A percentile compares a stretch with the other conserved stretches of the same genome.
phyloP scores from a whole-genome alignment of 2,329 filamentous ascomycete genomes.

The Diaporthe caulivora region DNA sequence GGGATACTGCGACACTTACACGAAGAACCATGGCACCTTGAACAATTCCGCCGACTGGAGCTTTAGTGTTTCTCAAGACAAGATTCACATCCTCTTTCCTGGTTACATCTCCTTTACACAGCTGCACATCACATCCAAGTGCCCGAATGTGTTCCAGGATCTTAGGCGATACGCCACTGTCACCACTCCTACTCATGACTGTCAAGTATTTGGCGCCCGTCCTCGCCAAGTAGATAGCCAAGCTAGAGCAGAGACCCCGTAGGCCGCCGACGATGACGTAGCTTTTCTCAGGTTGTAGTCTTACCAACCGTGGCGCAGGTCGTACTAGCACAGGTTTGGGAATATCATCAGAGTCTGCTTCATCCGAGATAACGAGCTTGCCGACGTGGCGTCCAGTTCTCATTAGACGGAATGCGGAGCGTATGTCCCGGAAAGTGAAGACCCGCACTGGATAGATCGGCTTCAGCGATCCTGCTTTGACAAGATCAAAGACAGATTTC shows the following conservation, averaged over 20 bases:
- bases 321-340: too few species aligned
- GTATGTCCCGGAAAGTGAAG: slow-evolving; percentile 8
- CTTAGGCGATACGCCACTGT: too few species aligned
- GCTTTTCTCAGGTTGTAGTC: too few species aligned
- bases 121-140: too few species aligned
- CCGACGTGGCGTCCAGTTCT: slow-evolving; percentile 14
- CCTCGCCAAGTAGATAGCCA: slow-evolving; percentile 15
- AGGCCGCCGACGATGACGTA: slow-evolving; percentile 25
- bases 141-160: too few species aligned
- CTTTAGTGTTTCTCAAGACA: too few species aligned
- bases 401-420: slow-evolving; percentile 15
- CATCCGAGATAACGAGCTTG: slow-evolving; percentile 24
- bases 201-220: slow-evolving; percentile 11
- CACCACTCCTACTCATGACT: slow-evolving; percentile 5
- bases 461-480: neutral
- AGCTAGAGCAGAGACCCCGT: slow-evolving; percentile 11
- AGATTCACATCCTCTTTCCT: too few species aligned
- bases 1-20: neutral
- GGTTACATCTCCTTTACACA: too few species aligned
- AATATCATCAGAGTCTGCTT: too few species aligned
- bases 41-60: slow-evolving; percentile 12
- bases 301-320: too few species aligned
- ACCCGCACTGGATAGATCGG: neutral
- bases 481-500: too few species aligned
- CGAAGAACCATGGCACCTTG: slow-evolving; percentile 35